Conservation (phyloP, 345 rosid species). For the Sapria himalayana region DNA sequence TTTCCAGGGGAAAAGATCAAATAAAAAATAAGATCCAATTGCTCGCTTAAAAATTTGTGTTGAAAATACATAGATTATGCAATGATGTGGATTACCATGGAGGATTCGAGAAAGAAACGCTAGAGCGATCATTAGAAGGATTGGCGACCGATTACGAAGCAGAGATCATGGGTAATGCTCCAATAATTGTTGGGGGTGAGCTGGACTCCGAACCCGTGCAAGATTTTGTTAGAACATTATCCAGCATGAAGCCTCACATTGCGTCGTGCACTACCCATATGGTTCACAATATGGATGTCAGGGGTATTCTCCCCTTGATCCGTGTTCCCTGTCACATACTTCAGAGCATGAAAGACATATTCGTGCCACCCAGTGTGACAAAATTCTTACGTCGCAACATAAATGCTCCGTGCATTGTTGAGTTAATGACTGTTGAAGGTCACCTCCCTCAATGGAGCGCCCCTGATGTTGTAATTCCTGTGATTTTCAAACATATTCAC, state of each 20-base stretch:
- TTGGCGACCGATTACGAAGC: constrained; percentile 4
- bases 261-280: background rate
- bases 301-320: constrained; percentile 2
- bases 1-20: background rate
- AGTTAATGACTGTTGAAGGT: too few species aligned
- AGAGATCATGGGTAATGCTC: constrained; percentile 8
- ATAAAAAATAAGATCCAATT: background rate
- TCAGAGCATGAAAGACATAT: background rate
- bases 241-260: constrained; percentile 7
- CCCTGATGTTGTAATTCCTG: too few species aligned
- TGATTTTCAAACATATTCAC: too few species aligned
- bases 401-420: too few species aligned
- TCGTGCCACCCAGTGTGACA: background rate
- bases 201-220: constrained; percentile 4
- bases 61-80: too few species aligned
- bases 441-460: too few species aligned
- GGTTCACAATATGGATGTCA: background rate
- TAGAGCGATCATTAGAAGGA: constrained; percentile 6
- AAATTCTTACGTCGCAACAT: constrained; percentile 4
- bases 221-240: constrained; percentile 5
- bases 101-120: constrained; percentile 5
- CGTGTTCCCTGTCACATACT: constrained; percentile 2
- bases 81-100: constrained; percentile 1
- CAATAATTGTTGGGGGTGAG: constrained; percentile 5
- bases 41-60: background rate